Evolutionary conservation across 176 grass and related monocot species (phyloP), one percentile per base, ranked within the genome.

Genomic region (Metroxylon sagu): DNA sequence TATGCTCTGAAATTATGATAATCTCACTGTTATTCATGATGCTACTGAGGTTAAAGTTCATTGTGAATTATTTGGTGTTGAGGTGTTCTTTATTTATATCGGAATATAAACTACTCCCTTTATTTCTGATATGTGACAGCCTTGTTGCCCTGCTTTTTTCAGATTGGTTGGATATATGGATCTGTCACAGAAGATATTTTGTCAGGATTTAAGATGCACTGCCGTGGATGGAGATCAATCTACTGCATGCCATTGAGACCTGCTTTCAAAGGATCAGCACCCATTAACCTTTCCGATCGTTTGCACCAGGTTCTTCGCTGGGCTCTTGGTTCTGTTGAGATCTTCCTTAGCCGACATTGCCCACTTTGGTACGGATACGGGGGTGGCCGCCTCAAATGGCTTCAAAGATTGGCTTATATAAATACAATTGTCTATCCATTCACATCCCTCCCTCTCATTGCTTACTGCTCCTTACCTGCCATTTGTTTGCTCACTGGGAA

Each of bases 91-190:
- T 65, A 25, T 65, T 65, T 19, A 19, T 49, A 49, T 23, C 16
- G 1, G 18, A 8, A 19, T 67, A 53, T 29, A 18, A 14, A 23
- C 17, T 18, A 56, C 18, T 56, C 18, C 19, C 23, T 56, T 39
- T 2, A 12, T 43, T 12, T 52, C 67, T 31, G 43, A 69, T 56
- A 57, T 57, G 52, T 26, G 10, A 18, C 63, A 35, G 5, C 31
- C 8, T 43, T 43, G 35, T 70, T 48, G 60, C 78, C 64, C 53
- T 69, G 16, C 56, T 29, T 65, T 5, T 66, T 1, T 72, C 80
- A 96, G 91, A 82, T 97, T 73, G 84, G 78, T 19, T 97, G 92
- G 87, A 97, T 97, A 55, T 97, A 97, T 48, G 92, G 94, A 50
- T 98, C 94, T 65, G 94, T 98, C 49, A 98, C 94, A 60, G 94